These are phyloP conservation scores for Podaxis sp. DNA, from an alignment of 768 basidiomycete genomes.

Conservation along the genomic window DNA sequence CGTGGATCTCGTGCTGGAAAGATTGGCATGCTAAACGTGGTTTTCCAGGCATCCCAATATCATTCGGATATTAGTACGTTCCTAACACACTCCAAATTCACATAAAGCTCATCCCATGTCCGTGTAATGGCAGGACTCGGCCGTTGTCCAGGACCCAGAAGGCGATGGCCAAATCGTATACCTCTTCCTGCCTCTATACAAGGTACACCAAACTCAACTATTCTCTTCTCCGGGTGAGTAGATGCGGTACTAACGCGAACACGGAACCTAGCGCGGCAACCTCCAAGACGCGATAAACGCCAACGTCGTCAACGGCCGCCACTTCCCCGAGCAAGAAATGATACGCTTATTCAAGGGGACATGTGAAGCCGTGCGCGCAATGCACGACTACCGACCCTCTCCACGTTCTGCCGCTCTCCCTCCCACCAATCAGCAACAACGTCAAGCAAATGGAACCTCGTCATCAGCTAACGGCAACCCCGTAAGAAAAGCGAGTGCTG, in stretches of 20 bases:
- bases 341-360: constrained; percentile 90
- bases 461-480: constrained; percentile 18
- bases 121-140: constrained; percentile 67
- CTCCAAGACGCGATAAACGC: constrained; percentile 93
- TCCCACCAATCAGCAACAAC: constrained; percentile 14
- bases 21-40: constrained; percentile 5
- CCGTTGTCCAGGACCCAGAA: constrained; percentile 90
- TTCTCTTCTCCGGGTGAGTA: neutral
- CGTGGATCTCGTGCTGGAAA: neutral
- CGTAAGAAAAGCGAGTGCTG: constrained; percentile 5
- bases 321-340: constrained; percentile 87
- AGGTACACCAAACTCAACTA: constrained; percentile 43
- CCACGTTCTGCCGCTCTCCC: constrained; percentile 34
- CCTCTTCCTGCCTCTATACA: constrained; percentile 92
- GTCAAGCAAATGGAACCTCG: neutral
- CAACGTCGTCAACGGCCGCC: constrained; percentile 77
- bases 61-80: constrained; percentile 81
- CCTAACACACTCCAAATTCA: neutral
- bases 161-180: constrained; percentile 96
- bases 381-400: constrained; percentile 82
- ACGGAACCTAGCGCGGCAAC: constrained; percentile 71
- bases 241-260: neutral
- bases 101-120: neutral
- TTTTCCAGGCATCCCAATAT: constrained; percentile 85
- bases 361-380: constrained; percentile 89